phyloP scores from a whole-genome alignment of 208 protist genomes.

The Trichomonas vaginalis region DNA sequence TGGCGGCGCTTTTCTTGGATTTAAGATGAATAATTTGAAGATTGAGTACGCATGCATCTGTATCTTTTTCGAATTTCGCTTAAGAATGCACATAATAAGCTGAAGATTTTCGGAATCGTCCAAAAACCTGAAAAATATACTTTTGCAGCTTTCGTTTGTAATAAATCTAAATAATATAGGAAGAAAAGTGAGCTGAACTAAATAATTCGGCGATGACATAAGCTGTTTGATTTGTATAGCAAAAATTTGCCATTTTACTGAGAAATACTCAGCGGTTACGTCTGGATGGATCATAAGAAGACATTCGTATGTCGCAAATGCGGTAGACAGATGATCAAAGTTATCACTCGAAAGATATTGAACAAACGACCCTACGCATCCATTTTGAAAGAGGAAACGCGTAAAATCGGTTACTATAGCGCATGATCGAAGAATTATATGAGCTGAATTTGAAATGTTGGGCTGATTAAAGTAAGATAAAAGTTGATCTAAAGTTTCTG shows the following conservation, averaged over 20 bases:
- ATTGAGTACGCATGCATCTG: neutral
- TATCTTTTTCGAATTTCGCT: neutral
- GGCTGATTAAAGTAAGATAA: neutral
- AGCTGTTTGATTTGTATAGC: neutral
- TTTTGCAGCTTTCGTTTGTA: too few species aligned
- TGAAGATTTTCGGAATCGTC: neutral
- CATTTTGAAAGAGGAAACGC: neutral
- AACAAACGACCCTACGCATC: neutral
- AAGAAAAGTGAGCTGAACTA: neutral
- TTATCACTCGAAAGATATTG: conserved; percentile 9
- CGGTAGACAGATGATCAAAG: neutral
- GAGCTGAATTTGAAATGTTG: neutral
- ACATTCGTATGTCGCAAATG: neutral
- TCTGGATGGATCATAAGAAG: neutral
- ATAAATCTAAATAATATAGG: neutral
- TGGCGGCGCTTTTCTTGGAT: neutral
- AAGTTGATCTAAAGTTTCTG: neutral
- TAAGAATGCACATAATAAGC: neutral
- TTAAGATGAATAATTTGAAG: neutral
- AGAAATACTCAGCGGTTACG: neutral
- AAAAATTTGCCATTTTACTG: neutral
- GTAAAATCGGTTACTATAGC: neutral
- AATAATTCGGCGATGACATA: neutral
- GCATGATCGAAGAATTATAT: neutral
- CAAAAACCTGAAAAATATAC: neutral